Evolutionary conservation across 176 grass and related monocot genomes (phyloP).

Genomic region (Oryza officinalis): DNA sequence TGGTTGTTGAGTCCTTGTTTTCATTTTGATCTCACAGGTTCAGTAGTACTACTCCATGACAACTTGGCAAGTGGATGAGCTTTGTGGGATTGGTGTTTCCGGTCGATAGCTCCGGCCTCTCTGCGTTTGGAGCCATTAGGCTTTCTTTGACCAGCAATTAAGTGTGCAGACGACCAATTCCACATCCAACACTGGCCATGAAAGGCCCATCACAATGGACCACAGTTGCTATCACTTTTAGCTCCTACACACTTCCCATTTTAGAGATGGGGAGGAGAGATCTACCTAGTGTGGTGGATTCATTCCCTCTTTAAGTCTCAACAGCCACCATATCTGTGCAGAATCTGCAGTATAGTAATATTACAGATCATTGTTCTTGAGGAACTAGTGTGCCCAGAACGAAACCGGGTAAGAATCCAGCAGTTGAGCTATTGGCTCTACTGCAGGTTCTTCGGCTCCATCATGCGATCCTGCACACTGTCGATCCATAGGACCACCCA

Average conservation of each 20-base stretch:
- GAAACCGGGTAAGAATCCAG: constrained; percentile 8
- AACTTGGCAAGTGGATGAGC: not conserved
- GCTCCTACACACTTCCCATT: constrained; percentile 6
- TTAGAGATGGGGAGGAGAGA: not conserved
- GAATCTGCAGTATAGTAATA: constrained; percentile 8
- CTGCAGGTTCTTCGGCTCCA: constrained; percentile 23
- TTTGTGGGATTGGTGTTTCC: not conserved
- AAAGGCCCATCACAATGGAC: not conserved
- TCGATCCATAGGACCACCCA: constrained; percentile 39
- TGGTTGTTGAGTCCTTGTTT: not conserved
- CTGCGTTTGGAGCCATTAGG: not conserved
- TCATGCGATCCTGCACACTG: not conserved
- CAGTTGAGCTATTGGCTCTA: constrained; percentile 5
- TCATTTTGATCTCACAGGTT: not conserved
- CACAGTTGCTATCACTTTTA: constrained; percentile 19
- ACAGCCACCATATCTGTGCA: not conserved
- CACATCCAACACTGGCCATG: constrained; percentile 27
- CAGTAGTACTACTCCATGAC: not conserved
- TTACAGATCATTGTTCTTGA: constrained; percentile 8
- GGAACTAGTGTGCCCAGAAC: not conserved
- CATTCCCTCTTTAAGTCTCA: not conserved
- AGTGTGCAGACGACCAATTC: constrained; percentile 24
- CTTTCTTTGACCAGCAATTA: constrained; percentile 29
- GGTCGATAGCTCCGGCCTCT: not conserved
- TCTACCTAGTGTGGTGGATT: not conserved